Conservation (phyloP, 108 stramenopile genomes). For the Skeletonema grethae region DNA sequence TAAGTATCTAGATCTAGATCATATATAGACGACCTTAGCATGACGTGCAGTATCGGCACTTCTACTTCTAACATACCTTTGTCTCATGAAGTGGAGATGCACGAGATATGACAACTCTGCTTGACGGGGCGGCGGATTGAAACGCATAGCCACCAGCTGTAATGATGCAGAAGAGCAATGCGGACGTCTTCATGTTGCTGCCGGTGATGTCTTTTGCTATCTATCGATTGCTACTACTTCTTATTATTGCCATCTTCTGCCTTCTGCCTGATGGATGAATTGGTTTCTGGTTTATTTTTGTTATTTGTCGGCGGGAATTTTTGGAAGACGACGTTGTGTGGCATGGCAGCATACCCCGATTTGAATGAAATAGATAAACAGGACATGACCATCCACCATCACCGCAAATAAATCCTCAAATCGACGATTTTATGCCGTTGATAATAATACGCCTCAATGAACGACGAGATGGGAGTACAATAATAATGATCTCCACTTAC, state of each 20-base stretch:
- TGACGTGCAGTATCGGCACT: neutral
- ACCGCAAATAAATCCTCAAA: neutral
- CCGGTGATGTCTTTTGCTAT: neutral
- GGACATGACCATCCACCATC: neutral
- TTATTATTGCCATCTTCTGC: too few species aligned
- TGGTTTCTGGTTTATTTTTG: too few species aligned
- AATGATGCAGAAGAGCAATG: neutral
- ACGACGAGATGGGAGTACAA: neutral
- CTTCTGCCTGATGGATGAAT: too few species aligned
- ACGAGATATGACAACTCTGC: neutral
- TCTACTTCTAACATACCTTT: neutral
- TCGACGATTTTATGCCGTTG: neutral
- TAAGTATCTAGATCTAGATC: too few species aligned
- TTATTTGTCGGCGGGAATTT: too few species aligned
- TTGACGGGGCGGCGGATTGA: neutral
- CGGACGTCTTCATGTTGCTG: neutral
- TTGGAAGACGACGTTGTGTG: too few species aligned
- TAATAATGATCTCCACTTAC: neutral
- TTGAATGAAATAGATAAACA: neutral
- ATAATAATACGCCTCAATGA: neutral
- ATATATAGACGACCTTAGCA: too few species aligned
- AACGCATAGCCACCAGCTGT: neutral
- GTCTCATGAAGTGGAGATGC: constrained; percentile 2
- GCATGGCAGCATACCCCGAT: too few species aligned
- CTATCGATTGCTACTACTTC: too few species aligned